These are phyloP conservation scores for Ceratobasidium papillatum DNA, from an alignment of 1,284 basidiomycete species.

Conservation along the genomic window DNA sequence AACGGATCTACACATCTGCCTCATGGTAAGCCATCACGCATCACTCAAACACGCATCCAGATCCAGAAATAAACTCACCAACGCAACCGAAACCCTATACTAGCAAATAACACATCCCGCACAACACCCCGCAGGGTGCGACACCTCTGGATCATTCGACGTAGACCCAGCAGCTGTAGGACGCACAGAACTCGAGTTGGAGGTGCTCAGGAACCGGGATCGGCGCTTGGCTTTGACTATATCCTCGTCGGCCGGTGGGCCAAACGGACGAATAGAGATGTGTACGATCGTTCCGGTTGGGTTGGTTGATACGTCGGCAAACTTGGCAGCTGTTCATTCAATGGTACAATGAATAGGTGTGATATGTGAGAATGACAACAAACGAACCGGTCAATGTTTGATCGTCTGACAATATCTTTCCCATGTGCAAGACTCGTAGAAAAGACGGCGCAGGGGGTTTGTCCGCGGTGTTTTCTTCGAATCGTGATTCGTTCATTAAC, in stretches of 20 bases:
- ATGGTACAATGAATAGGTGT: constrained; percentile 8
- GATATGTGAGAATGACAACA: constrained; percentile 18
- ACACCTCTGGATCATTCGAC: constrained; percentile 20
- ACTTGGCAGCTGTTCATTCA: constrained; percentile 30
- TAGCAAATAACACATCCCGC: constrained; percentile 57
- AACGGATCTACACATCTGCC: too few relatives aligned
- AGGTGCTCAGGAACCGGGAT: constrained; percentile 47
- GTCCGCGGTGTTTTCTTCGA: constrained; percentile 74
- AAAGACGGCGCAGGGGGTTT: constrained; percentile 81
- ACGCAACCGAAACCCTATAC: background rate
- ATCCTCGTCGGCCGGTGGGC: constrained; percentile 62
- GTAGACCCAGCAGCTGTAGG: background rate
- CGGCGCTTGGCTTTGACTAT: constrained; percentile 59
- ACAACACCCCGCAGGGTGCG: constrained; percentile 49
- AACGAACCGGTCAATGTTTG: constrained; percentile 75
- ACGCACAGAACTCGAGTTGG: constrained; percentile 15
- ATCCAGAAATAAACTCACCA: background rate
- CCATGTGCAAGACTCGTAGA: constrained; percentile 79
- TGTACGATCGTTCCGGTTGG: constrained; percentile 71
- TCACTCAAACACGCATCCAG: too few relatives aligned
- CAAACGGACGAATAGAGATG: constrained; percentile 76
- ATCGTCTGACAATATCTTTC: constrained; percentile 85
- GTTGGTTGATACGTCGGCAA: constrained; percentile 53
- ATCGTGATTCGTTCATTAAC: background rate
- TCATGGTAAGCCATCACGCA: background rate